phyloP scores from a whole-genome alignment of 306 rosid species.

The Carpinus fangiana region DNA sequence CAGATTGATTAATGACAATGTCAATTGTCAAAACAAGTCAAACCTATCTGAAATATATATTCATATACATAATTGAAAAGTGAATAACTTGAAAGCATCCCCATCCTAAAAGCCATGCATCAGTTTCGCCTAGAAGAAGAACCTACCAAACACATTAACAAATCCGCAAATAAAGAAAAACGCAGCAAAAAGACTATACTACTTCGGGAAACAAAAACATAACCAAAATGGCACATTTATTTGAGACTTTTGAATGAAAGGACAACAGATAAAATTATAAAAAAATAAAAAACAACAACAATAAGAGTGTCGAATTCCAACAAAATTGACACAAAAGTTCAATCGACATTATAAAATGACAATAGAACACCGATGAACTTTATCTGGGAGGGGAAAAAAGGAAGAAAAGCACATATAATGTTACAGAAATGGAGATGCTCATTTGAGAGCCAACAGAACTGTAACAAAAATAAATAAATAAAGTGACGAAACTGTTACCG shows the following conservation, averaged over 20 bases:
- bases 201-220: background rate
- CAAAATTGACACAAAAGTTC: constrained; percentile 2
- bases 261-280: background rate
- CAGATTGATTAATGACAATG: constrained; percentile 3
- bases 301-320: background rate
- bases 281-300: background rate
- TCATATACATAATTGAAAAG: background rate
- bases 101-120: background rate
- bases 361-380: background rate
- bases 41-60: background rate
- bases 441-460: background rate
- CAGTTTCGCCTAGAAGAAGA: background rate
- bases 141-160: background rate
- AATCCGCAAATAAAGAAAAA: background rate
- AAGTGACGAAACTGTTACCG: background rate
- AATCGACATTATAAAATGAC: background rate
- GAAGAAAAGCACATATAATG: background rate
- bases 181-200: background rate
- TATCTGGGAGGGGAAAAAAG: background rate
- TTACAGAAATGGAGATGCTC: background rate
- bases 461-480: background rate
- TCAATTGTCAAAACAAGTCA: constrained; percentile 10
- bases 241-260: background rate
- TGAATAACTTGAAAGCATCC: background rate
- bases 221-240: constrained; percentile 12